Base-by-base conservation (phyloP, 2,329 filamentous ascomycete genomes). In the Colletotrichum sp. region DNA sequence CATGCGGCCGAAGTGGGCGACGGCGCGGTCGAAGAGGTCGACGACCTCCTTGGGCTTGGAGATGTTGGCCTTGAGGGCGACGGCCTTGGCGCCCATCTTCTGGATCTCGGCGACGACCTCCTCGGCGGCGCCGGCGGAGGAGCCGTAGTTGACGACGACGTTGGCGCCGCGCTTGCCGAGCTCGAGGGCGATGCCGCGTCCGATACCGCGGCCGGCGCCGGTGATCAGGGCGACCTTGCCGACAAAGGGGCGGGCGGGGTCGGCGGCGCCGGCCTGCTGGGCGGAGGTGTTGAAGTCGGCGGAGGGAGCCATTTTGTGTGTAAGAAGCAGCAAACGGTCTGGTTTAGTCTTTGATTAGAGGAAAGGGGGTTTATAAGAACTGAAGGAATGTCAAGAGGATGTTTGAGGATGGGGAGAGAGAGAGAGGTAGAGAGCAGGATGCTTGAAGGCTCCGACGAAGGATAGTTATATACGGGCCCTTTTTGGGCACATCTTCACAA, bases 61-160 rank as follows among this genome's bases (percentile, higher is more conserved):
- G 83, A 94, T 92, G 83, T 94, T 91, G 71, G 92, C 92, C 83
- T 92, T 90, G 81, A 93, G 87, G 73, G 90, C 88, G 67, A 92
- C 81, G 70, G 89, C 88, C 81, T 89, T 89, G 77, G 89, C 88
- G 77, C 91, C 91, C 79, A 92, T 89, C 85, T 85, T 78, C 32
- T 86, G 86, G 24, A 93, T 88, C 79, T 90, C 84, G 16, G 85
- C 77, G 66, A 94, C 90, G 1, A 93, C 85, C 9, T 84, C 86
- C 34, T 93, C 87, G 26, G 93, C 93, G 0, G 90, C 86, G 26
- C 83, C 81, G 38, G 87, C 82, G 79, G 91, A 90, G 66, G 88
- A 89, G 71, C 88, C 85, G 83, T 94, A 94, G 87, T 94, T 94
- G 82, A 95, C 89, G 30, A 94, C 87, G 68, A 94, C 87, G 71